Base-by-base conservation (phyloP, 495 filamentous ascomycete species). In the Aspergillus funiculosus region DNA sequence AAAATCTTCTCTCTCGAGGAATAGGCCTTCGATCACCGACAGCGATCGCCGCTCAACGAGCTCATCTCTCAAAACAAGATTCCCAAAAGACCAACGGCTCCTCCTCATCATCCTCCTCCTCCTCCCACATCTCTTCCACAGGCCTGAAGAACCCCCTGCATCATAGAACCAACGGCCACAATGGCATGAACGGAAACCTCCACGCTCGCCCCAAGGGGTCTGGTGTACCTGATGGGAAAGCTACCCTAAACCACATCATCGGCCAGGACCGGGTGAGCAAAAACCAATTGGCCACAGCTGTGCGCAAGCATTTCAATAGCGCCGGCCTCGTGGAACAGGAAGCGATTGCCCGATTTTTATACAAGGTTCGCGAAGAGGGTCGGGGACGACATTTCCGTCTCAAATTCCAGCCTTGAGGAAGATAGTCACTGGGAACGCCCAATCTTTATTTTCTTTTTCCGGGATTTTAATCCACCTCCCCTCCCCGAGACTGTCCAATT, bases 241-340 rank as follows among this genome's bases (percentile, higher is more conserved):
- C 39, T 7, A 36, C 59, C 15, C 43, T 70, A 13, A 57, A 62
- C 39, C 56, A 57, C 22, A 70, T 69, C 27, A 60, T 61, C 38
- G 61, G 65, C 13, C 69, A 73, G 50, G 65, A 85, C 37, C 73
- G 85, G 41, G 79, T 91, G 58, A 75, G 75, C 55, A 85, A 87
- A 58, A 82, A 90, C 19, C 78, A 89, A 53, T 74, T 96, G 26
- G 86, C 87, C n/a, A 74, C 81, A 45, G 74, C 83, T 7, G 87
- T 92, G 18, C 71, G 90, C 46, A 94, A 89, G 68, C 86, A 95
- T 61, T 95, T 96, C 64, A 95, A 95, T 58, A 82, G 80, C 17
- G 74, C 85, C 37, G 87, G 84, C 7, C 78, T 95, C 9, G 82
- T 81, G 41, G 90, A 96, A 64, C 88, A 82, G 52, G 90, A 95